Evolutionary conservation across 208 protist species (phyloP).

Genomic region (Trypanosoma conorhini): DNA sequence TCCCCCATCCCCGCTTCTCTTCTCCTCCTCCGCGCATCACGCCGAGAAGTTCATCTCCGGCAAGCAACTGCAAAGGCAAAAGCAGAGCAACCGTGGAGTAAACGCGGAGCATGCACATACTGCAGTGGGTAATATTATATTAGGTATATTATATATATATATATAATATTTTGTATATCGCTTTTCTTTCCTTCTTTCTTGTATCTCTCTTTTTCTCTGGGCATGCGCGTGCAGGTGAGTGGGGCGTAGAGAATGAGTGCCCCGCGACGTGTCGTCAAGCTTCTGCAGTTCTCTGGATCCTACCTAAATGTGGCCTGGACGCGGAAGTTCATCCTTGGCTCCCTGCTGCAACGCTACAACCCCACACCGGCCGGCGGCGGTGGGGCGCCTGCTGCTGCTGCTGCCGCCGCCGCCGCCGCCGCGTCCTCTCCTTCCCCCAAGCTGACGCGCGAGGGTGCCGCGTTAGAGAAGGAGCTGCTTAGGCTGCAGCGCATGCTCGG

Average conservation of each 20-base stretch:
- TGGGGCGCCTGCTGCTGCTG: neutral
- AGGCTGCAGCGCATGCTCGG: slow-evolving; percentile 57
- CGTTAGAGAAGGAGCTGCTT: slow-evolving; percentile 51
- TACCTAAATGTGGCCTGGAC: slow-evolving; percentile 64
- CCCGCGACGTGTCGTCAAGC: slow-evolving; percentile 13
- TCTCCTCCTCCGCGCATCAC: too few species aligned
- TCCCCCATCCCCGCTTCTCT: too few species aligned
- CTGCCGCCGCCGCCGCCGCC: too few species aligned
- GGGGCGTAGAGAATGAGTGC: slow-evolving; percentile 10
- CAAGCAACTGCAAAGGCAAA: too few species aligned
- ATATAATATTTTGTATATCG: slow-evolving; percentile 10
- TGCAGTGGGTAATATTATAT: neutral
- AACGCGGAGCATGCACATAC: neutral
- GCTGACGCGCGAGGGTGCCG: slow-evolving; percentile 3
- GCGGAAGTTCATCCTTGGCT: slow-evolving; percentile 80
- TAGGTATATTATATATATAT: neutral
- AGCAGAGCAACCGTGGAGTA: neutral
- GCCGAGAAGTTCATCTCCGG: too few species aligned
- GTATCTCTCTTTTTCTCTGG: slow-evolving; percentile 6
- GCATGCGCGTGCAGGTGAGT: neutral
- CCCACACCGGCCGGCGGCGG: slow-evolving; percentile 16
- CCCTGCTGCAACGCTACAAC: slow-evolving; percentile 71
- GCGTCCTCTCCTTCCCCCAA: neutral
- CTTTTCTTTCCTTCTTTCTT: slow-evolving; percentile 11
- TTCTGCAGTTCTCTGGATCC: slow-evolving; percentile 65